Conservation (phyloP, 176 grass and related monocot genomes). For the Luzula sylvatica region DNA sequence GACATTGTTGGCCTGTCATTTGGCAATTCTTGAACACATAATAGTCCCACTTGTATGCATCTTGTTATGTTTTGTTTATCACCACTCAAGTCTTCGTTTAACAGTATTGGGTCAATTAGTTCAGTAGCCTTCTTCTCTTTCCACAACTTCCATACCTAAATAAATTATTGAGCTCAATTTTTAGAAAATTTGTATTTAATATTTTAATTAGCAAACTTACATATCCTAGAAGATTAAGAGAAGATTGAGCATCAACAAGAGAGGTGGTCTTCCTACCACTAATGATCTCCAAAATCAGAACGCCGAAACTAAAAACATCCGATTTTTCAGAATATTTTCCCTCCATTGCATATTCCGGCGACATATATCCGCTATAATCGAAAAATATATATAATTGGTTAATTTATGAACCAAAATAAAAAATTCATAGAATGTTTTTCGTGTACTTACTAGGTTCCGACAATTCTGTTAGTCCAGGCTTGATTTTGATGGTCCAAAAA, state of each 20-base stretch:
- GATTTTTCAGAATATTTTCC: constrained; percentile 63
- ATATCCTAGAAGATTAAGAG: constrained; percentile 57
- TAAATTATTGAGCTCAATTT: background rate
- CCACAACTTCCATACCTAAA: constrained; percentile 40
- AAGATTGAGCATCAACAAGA: constrained; percentile 34
- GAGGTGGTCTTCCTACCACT: constrained; percentile 44
- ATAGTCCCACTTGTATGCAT: constrained; percentile 38
- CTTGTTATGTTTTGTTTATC: background rate
- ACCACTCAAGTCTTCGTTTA: constrained; percentile 16
- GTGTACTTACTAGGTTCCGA: constrained; percentile 50
- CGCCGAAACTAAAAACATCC: constrained; percentile 55
- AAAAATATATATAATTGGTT: too few relatives aligned
- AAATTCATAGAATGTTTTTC: background rate
- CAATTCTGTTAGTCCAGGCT: constrained; percentile 47
- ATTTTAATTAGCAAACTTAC: constrained; percentile 28
- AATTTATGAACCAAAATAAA: background rate
- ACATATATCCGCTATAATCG: constrained; percentile 43
- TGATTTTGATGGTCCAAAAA: constrained; percentile 48
- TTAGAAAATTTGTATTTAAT: background rate
- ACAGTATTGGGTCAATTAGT: constrained; percentile 23
- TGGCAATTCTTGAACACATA: constrained; percentile 59
- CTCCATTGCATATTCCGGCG: constrained; percentile 61
- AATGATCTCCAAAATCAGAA: constrained; percentile 54
- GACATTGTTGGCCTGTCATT: constrained; percentile 51
- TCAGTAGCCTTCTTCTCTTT: constrained; percentile 6